Base-by-base conservation (phyloP, 257 asterid species). In the Handroanthus guayacan region DNA sequence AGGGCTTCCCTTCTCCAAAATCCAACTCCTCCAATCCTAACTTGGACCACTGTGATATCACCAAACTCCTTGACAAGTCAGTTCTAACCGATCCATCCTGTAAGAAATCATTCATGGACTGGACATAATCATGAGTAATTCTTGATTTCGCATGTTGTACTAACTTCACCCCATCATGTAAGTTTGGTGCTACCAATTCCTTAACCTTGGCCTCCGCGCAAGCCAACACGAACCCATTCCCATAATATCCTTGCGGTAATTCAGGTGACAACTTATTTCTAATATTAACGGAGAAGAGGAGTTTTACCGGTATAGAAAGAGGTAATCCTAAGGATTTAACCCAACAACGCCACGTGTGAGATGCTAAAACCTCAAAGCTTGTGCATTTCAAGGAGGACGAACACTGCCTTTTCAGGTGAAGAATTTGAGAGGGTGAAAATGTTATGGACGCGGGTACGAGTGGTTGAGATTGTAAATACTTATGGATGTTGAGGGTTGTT, bases 311-410 rank as follows among this genome's bases (percentile, higher is more conserved):
- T 0, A 77, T 0, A 0, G 89, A 81, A 5, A 83, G 83, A 0
- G 86, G 74, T 16, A 90, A 78, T 17, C 84, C 88, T 0, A 91
- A 82, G 0, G 97, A 82, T 62, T 78, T 85, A 1, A 84, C 90
- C 98, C 98, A 93, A n/a, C 94, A 85, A 0, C 90, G 92, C 97
- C 98, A 93, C 12, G 97, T 90, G 74, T 91, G 97, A 11, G 89
- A 71, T 0, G 98, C 97, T 0, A 93, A 69, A 6, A 78, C 89
- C 68, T 93, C 98, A 10, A 93, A 93, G 67, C 85, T 67, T 76
- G 98, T 87, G 84, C 96, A 91, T 84, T 89, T 89, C 61, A 86
- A 75, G 2, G 89, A 85, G 76, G 95, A 92, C 13, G 48, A 62
- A 43, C 93, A 89, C 14, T 84, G 93, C 62, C 85, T 74, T 81